Base-by-base conservation (phyloP, 192 early-diverging fungal genomes). In the Backusella westeae region DNA sequence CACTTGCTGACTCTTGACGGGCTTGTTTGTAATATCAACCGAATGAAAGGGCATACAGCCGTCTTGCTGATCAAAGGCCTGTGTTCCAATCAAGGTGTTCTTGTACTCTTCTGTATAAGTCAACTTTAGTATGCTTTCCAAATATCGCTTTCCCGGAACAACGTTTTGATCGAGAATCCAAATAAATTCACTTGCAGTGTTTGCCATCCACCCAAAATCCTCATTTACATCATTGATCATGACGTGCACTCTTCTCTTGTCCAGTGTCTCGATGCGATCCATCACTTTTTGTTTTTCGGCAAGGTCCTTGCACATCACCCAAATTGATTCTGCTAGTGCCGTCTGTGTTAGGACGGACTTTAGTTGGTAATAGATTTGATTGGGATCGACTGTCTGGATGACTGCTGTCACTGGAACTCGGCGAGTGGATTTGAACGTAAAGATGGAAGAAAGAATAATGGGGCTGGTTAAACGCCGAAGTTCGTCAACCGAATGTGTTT, bases 141-240 rank as follows among this genome's bases (percentile, higher is more conserved):
- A 59, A 41, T 87, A 88, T 34, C 52, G 71, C 3, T 46, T 68
- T 32, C 87, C 87, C 14, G 85, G 85, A 6, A 81, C 74, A 35
- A 82, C 84, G 36, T 86, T 82, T 68, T 81, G 76, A 34, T 86
- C 82, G 29, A 88, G 23, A 1, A 88, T 65, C 71, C 84, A 78
- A 38, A 85, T 74, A 74, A 80, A 84, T 56, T 84, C 80, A 2
- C 83, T 87, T 2, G 83, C 41, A n/a, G 76, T 72, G 15, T 73
- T 19, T 44, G 72, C 23, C n/a, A 73, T 73, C 4, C 71, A 26
- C 1, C 49, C 67, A 15, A 81, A 29, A 49, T 49, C 46, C 6
- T 49, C n/a, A 49, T 49, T 49, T 1, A 76, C 73, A 81, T 4
- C 14, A 6, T 26, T 44, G 21, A 46, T 29, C 12, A 49, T 67